Conservation (phyloP, 805 yeast genomes). For the Metschnikowia gruessii region DNA sequence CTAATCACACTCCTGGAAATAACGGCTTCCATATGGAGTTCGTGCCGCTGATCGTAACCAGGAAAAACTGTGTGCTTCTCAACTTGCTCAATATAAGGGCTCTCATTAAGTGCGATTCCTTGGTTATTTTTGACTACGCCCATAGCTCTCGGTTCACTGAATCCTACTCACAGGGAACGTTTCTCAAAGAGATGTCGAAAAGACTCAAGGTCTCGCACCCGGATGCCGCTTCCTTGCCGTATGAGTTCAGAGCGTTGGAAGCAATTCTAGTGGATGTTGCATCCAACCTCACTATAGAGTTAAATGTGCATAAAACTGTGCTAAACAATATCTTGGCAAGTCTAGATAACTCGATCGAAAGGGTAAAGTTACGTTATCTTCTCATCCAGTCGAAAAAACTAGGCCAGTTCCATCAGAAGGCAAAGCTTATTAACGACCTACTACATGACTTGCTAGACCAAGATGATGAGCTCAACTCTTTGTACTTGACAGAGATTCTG, state of each 20-base stretch:
- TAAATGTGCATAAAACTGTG: constrained; percentile 78
- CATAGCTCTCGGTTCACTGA: constrained; percentile 32
- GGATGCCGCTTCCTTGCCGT: constrained; percentile 50
- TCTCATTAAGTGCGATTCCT: constrained; percentile 49
- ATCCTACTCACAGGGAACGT: constrained; percentile 42
- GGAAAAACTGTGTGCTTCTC: constrained; percentile 46
- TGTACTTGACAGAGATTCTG: constrained; percentile 67
- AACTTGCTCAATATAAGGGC: constrained; percentile 51
- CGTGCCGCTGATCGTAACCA: constrained; percentile 53
- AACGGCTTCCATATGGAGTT: constrained; percentile 40
- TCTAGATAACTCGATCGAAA: constrained; percentile 77
- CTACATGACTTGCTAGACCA: constrained; percentile 82
- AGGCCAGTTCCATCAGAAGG: constrained; percentile 80
- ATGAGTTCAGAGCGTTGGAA: constrained; percentile 89
- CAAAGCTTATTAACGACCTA: constrained; percentile 74
- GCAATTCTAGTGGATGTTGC: constrained; percentile 79
- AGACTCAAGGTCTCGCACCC: constrained; percentile 33
- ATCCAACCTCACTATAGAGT: constrained; percentile 75
- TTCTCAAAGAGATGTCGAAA: constrained; percentile 41
- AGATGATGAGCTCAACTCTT: constrained; percentile 81
- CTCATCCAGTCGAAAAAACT: constrained; percentile 83
- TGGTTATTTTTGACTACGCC: constrained; percentile 44
- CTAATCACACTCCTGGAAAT: constrained; percentile 13
- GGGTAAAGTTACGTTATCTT: constrained; percentile 72
- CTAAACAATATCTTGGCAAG: constrained; percentile 71